Conservation (phyloP, 2,329 filamentous ascomycete species). For the Hypoxylon sp. region DNA sequence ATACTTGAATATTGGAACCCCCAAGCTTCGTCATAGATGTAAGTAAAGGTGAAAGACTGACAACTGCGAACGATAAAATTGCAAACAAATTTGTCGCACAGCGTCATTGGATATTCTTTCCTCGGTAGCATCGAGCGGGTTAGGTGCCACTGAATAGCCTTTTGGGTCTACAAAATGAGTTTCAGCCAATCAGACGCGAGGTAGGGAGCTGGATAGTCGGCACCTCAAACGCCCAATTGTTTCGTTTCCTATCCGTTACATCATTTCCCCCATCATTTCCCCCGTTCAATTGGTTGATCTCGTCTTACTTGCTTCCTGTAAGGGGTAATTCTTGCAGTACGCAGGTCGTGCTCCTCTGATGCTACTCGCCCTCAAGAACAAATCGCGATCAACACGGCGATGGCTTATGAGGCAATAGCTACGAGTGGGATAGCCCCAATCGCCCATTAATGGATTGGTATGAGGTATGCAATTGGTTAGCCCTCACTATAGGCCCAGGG, state of each 20-base stretch:
- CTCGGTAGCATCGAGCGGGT: not conserved
- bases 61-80: not conserved
- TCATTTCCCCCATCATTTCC: slow-evolving; percentile 34
- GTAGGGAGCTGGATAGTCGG: slow-evolving; percentile 36
- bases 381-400: slow-evolving; percentile 11
- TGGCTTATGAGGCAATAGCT: slow-evolving; percentile 23
- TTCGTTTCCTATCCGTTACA: slow-evolving; percentile 50
- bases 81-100: not conserved
- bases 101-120: not conserved
- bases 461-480: slow-evolving; percentile 2
- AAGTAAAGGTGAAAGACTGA: not conserved
- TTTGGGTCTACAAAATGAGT: not conserved
- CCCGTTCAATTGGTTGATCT: slow-evolving; percentile 32
- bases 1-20: not conserved
- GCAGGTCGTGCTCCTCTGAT: not conserved
- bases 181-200: slow-evolving; percentile 38
- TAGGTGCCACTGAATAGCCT: slow-evolving; percentile 21
- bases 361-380: slow-evolving; percentile 14
- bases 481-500: slow-evolving; percentile 6
- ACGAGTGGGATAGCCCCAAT: slow-evolving; percentile 14
- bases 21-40: not conserved
- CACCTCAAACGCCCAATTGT: slow-evolving; percentile 51
- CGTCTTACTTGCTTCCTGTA: slow-evolving; percentile 23
- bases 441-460: slow-evolving; percentile 13
- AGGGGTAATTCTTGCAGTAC: slow-evolving; percentile 4